phyloP scores from a whole-genome alignment of 163 green algal genomes.

The Scenedesmus sp. region DNA sequence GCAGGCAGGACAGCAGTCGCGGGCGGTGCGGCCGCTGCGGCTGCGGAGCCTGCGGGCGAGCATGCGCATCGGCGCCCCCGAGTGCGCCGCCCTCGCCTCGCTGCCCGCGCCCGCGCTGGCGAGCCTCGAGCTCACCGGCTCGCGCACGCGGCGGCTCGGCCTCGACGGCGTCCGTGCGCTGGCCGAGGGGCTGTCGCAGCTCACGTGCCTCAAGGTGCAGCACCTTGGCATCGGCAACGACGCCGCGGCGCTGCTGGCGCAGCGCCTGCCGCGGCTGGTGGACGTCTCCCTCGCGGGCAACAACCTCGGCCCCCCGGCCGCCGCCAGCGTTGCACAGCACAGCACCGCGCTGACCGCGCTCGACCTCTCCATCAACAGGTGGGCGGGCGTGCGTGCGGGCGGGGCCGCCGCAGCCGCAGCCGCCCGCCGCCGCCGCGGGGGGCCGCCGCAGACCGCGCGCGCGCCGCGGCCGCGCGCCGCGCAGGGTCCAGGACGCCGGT shows the following conservation, averaged over 20 bases:
- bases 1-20: not conserved
- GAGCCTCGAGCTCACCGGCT: not conserved
- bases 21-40: not conserved
- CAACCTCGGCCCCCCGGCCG: conserved; percentile 20
- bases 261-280: conserved; percentile 1
- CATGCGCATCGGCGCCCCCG: not conserved
- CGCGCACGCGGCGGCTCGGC: conserved; percentile 14
- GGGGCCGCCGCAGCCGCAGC: no score
- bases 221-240: conserved; percentile 22
- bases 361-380: conserved; percentile 38
- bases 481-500: conserved; percentile 30
- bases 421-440: no score
- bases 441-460: no score
- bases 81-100: conserved; percentile 27
- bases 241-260: conserved; percentile 16
- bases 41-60: conserved; percentile 5
- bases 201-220: not conserved
- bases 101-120: conserved; percentile 20
- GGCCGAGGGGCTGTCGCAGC: not conserved
- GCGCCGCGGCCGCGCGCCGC: not conserved
- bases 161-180: conserved; percentile 18
- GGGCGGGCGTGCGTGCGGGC: no score
- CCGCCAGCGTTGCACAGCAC: not conserved
- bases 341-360: not conserved
- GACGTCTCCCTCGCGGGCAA: conserved; percentile 27